A percentile compares a stretch with the other conserved stretches of the same genome.
These are phyloP conservation scores for Styphnolobium japonicum DNA, from an alignment of 306 rosid genomes.

Conservation along the genomic window DNA sequence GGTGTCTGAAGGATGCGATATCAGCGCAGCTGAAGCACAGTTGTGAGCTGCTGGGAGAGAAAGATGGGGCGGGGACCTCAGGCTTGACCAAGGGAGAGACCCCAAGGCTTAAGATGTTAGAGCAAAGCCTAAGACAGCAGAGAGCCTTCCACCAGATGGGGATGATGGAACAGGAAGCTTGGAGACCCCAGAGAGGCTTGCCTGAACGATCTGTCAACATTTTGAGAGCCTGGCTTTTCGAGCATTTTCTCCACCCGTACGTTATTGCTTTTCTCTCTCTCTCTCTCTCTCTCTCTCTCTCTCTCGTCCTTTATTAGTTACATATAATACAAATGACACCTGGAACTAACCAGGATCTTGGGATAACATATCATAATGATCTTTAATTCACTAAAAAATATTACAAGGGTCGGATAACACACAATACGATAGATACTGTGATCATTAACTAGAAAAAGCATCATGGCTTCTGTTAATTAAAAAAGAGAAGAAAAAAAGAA, in stretches of 20 bases:
- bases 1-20: constrained; percentile 89
- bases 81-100: constrained; percentile 97
- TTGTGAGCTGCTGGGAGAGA: constrained; percentile 82
- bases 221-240: constrained; percentile 98
- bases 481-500: not conserved
- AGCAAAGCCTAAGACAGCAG: constrained; percentile 88
- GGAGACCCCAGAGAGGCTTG: constrained; percentile 98
- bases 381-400: not conserved
- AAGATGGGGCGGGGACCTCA: constrained; percentile 66
- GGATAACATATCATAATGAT: not conserved
- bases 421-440: not conserved
- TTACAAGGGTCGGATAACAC: not conserved
- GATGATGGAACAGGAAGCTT: constrained; percentile 98
- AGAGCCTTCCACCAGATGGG: constrained; percentile 96
- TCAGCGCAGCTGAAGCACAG: constrained; percentile 66
- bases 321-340: not conserved
- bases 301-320: not conserved
- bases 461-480: not conserved
- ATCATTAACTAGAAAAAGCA: constrained; percentile 1
- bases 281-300: not conserved
- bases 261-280: constrained; percentile 19
- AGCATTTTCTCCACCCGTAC: constrained; percentile 99
- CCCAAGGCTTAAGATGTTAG: constrained; percentile 81
- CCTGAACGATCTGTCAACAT: constrained; percentile 98
- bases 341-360: not conserved